Conservation (phyloP, 2,329 filamentous ascomycete species). For the Neonectria faginata region DNA sequence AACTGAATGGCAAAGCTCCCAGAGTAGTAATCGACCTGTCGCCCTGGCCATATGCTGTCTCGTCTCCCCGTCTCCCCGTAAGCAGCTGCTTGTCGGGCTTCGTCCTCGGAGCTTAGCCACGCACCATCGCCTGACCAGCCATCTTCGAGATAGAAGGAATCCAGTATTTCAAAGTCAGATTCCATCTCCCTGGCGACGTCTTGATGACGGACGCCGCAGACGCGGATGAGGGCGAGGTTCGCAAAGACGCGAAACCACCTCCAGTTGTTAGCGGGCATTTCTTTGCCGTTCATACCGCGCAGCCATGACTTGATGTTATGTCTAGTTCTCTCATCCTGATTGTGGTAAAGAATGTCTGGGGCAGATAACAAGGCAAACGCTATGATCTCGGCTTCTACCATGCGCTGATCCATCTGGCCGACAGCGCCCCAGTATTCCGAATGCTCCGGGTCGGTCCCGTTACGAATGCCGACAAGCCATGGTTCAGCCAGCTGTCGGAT, state of each 20-base stretch:
- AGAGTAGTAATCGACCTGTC: conserved; percentile 65
- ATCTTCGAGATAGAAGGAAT: conserved; percentile 57
- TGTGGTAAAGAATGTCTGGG: conserved; percentile 44
- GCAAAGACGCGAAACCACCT: conserved; percentile 64
- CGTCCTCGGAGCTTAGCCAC: conserved; percentile 49
- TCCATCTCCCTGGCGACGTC: conserved; percentile 53
- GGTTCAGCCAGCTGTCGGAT: conserved; percentile 33
- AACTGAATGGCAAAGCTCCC: conserved; percentile 67
- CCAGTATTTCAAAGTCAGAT: conserved; percentile 56
- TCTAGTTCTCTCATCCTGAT: conserved; percentile 47
- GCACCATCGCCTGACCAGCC: conserved; percentile 62
- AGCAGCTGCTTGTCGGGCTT: conserved; percentile 17
- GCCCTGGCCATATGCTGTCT: conserved; percentile 40
- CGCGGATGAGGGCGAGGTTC: conserved; percentile 59
- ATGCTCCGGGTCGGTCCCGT: conserved; percentile 50
- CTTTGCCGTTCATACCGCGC: conserved; percentile 55
- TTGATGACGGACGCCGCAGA: conserved; percentile 52
- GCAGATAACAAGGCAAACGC: conserved; percentile 60
- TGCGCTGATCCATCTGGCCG: conserved; percentile 60
- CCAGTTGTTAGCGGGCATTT: conserved; percentile 63
- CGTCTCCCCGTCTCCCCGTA: conserved; percentile 34
- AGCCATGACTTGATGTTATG: conserved; percentile 57
- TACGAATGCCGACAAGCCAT: conserved; percentile 49
- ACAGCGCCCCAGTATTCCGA: conserved; percentile 62
- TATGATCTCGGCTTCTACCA: conserved; percentile 66